Evolutionary conservation across 192 early-diverging fungal species (phyloP), one percentile per base, ranked within the genome.

Genomic region (Rhizophlyctis rosea): DNA sequence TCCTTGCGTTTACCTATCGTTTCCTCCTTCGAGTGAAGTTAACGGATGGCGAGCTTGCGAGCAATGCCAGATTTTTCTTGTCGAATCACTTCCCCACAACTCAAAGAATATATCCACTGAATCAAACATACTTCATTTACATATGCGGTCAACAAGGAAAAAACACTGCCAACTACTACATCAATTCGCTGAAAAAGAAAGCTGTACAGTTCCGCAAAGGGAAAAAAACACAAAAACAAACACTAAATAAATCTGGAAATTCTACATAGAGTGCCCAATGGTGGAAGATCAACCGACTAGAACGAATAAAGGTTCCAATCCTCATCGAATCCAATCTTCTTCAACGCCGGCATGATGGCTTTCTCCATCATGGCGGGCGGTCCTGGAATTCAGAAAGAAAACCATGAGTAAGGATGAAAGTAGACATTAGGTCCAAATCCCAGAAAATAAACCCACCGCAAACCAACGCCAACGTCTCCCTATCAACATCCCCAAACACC

Each of bases 401-500:
- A 44, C 39, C 9, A 18, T 7, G 9, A 18, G 39, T 44, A 7
- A 44, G 39, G 18, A 44, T 18, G 7, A 7, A 18, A 18, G 7
- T 18, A 44, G 18, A 44, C 39, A 7, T 13, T 44, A 13, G 39
- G 18, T 44, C 9, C 39, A 44, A 44, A 7, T 13, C 39, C 39
- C 7, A 44, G 39, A 7, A 44, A 44, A 44, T 13, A 18, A 44
- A 44, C 39, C 7, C 24, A 25, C 16, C 50, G 5, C 16, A 13
- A 52, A 25, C 16, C 25, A 25, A 13, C 50, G 50, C 50, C 50
- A 25, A 13, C 7, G 14, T 21, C 25, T 77, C 73, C 47, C 85
- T 68, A 24, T 80, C 67, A 31, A 87, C 83, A 36, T 86, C 85
- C 4, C 77, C 7, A 7, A 44, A 44, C 39, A 7, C 68, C 48